phyloP scores from a whole-genome alignment of 1,139 yeast species.

The Saccharomycopsis phalli region DNA sequence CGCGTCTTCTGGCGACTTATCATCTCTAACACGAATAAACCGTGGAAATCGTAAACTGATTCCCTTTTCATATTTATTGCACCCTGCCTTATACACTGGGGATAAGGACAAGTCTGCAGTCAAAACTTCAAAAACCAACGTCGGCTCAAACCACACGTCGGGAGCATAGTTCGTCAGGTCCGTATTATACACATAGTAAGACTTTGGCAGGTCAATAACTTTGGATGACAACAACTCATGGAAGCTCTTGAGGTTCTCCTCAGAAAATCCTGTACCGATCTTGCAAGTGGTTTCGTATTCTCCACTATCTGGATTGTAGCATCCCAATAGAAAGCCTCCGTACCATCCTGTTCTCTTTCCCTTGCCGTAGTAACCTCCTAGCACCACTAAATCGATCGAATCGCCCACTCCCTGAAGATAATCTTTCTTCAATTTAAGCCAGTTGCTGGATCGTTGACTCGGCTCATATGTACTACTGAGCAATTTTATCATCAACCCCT shows the following conservation, averaged over 20 bases:
- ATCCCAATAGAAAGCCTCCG: conserved; percentile 89
- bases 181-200: conserved; percentile 59
- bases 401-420: conserved; percentile 93
- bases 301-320: conserved; percentile 82
- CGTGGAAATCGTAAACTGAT: conserved; percentile 88
- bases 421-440: conserved; percentile 94
- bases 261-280: conserved; percentile 95
- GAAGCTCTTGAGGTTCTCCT: conserved; percentile 60
- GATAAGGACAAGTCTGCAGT: conserved; percentile 92
- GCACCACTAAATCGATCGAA: conserved; percentile 83
- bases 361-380: conserved; percentile 89
- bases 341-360: conserved; percentile 94
- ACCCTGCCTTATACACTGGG: conserved; percentile 89
- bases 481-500: conserved; percentile 93
- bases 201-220: conserved; percentile 57
- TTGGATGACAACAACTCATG: conserved; percentile 59
- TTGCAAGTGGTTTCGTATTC: conserved; percentile 94
- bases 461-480: conserved; percentile 88
- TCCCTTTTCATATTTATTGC: conserved; percentile 71
- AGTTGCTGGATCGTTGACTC: conserved; percentile 85
- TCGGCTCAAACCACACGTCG: conserved; percentile 96
- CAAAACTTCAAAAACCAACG: conserved; percentile 76
- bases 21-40: conserved; percentile 77
- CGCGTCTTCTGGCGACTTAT: conserved; percentile 81
- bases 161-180: conserved; percentile 58